Base-by-base conservation (phyloP, 192 early-diverging fungal genomes). In the Polychytrium aggregatum region DNA sequence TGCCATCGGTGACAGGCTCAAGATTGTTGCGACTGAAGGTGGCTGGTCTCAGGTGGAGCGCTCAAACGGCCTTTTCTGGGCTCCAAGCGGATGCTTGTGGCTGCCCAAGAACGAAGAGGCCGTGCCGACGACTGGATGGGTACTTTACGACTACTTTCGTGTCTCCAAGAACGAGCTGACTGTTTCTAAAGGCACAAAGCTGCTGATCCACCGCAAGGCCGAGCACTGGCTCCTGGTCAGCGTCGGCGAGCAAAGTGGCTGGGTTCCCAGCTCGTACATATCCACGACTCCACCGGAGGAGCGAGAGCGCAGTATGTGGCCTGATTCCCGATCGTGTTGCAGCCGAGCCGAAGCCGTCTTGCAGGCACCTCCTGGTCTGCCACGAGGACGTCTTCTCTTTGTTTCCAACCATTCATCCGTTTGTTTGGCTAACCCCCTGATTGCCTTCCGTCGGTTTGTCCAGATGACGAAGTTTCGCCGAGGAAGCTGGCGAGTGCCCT, bases 11-110 rank as follows among this genome's bases (percentile, higher is more conserved):
- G 79, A 80, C 46, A 58, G 66, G 34, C 78, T 82, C 55, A 60
- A 54, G 37, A 78, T 83, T 37, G 57, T 70, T 30, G 63, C 56
- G 26, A 68, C 66, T 44, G 72, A 76, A 6, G 53, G 59, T 11
- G 79, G 71, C 35, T 82, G 82, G 79, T 78, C 71, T 57, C 52
- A 67, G 8, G 79, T 76, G 22, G 70, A 80, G 44, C 57, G 67
- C 21, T n/a, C n/a, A n/a, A 61, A 72, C 18, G 77, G 72, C 1
- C 59, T 56, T 38, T 77, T 77, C 16, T 81, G 74, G 71, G 76
- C 80, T 26, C 79, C 79, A 6, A 56, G 70, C 1, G 73, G 68
- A 24, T 75, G 68, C 37, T 41, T 79, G 27, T n/a, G n/a, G n/a
- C 53, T 67, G 4, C 70, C 74, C 37, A 76, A 21, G 31, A 46